Evolutionary conservation across 345 rosid species (phyloP), one percentile per base, ranked within the genome.

Genomic region (Theobroma cacao): DNA sequence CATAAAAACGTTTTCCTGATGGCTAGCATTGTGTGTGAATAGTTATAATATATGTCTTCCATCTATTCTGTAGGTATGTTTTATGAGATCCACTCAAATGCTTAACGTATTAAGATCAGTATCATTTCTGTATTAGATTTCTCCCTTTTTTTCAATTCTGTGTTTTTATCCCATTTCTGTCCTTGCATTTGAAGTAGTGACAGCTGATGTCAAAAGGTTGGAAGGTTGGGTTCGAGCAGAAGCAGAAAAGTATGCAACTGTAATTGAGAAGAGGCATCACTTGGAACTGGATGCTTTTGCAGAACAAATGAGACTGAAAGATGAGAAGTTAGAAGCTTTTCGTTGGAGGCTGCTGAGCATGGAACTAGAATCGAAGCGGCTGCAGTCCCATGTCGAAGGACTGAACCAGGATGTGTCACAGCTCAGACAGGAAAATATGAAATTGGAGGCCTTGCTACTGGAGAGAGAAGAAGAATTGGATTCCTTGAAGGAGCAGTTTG

Each of bases 231-330:
- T 87, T 63, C 87, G 73, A 24, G 79, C 80, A 15, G 95, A 91
- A 82, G 97, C 93, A 33, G 97, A 87, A 72, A 81, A 88, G 82
- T 87, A 88, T 82, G 87, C 85, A 18, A 73, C 86, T 56, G 76
- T 84, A 59, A 86, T 88, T 12, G 91, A 87, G 88, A 90, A 86
- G 84, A 86, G 86, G 77, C 93, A 89, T 82, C 94, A 86, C 67
- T 74, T 83, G 53, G 99, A 92, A 80, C 77, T 91, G 48, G 92
- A 88, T 43, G 94, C 90, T 38, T 91, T 89, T 84, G 88, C 87
- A 10, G 92, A 93, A 79, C 90, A 90, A 78, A 84, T 93, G 90
- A 88, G 97, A 76, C 81, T 88, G 60, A 92, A 92, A 83, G 97
- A 92, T 68, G 97, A 96, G 81, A 94, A 89, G 71, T 75, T 94